Conservation (phyloP, 805 yeast species). For the Ogataea ganodermae region DNA sequence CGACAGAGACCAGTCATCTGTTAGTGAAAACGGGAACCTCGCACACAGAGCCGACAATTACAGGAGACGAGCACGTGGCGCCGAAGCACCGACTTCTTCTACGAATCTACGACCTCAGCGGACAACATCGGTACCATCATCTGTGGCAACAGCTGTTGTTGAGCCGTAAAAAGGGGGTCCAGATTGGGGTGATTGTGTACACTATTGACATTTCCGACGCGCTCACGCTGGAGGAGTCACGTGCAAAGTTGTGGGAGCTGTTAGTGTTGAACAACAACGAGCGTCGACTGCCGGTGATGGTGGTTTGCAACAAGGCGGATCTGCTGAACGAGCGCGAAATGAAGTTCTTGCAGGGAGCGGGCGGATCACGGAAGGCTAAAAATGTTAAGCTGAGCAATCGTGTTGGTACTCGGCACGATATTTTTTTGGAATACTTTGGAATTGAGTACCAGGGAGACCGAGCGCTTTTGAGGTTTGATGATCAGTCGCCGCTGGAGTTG, state of each 20-base stretch:
- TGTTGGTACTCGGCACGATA: slow-evolving; percentile 12
- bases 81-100: slow-evolving; percentile 16
- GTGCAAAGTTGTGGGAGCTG: slow-evolving; percentile 23
- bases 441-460: slow-evolving; percentile 9
- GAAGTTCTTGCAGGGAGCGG: slow-evolving; percentile 9
- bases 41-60: background rate
- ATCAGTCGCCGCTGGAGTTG: slow-evolving; percentile 13
- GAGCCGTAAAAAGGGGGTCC: slow-evolving; percentile 14
- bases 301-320: slow-evolving; percentile 35
- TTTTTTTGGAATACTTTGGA: slow-evolving; percentile 25
- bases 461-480: slow-evolving; percentile 4
- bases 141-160: slow-evolving; percentile 26
- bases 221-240: slow-evolving; percentile 27
- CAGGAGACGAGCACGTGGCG: background rate
- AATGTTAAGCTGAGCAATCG: slow-evolving; percentile 12
- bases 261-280: slow-evolving; percentile 22
- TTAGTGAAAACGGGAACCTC: background rate
- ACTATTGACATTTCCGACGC: slow-evolving; percentile 34
- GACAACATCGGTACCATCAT: slow-evolving; percentile 30
- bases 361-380: slow-evolving; percentile 8
- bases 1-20: background rate
- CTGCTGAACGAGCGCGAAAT: slow-evolving; percentile 24
- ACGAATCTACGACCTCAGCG: slow-evolving; percentile 34
- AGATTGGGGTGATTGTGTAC: slow-evolving; percentile 27
- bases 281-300: slow-evolving; percentile 28